phyloP scores from a whole-genome alignment of 2,329 filamentous ascomycete genomes.

The Diaporthe nobilis region DNA sequence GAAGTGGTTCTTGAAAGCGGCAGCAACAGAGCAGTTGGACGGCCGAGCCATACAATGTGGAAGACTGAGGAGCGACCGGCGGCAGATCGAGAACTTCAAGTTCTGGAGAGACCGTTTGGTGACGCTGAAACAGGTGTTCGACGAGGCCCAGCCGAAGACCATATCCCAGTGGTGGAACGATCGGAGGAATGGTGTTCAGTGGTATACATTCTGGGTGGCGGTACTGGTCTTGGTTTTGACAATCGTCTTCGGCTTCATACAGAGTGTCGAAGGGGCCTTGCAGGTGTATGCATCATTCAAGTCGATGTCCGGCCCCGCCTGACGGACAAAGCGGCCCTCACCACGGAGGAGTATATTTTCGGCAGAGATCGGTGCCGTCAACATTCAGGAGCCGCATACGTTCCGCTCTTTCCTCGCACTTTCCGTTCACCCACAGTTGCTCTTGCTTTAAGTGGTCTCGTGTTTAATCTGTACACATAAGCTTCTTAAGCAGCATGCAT shows the following conservation, averaged over 20 bases:
- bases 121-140: conserved; percentile 57
- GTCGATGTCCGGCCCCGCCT: neutral
- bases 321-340: neutral
- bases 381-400: no score
- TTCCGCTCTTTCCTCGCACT: no score
- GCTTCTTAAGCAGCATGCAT: no score
- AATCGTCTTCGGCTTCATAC: conserved; percentile 56
- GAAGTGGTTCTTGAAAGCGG: conserved; percentile 29
- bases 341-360: no score
- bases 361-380: no score
- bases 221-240: conserved; percentile 55
- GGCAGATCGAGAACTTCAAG: conserved; percentile 52
- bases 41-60: conserved; percentile 47
- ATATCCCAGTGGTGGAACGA: conserved; percentile 60
- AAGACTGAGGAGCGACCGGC: conserved; percentile 50
- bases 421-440: no score
- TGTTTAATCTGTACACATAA: no score
- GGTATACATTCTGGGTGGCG: conserved; percentile 63
- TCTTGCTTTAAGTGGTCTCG: no score
- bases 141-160: conserved; percentile 53
- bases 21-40: conserved; percentile 50
- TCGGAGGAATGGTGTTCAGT: conserved; percentile 57
- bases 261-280: conserved; percentile 57
- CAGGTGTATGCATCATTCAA: conserved; percentile 52
- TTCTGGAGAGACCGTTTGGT: conserved; percentile 61